Evolutionary conservation across 129 eudicot genomes (phyloP).

Genomic region (Lactuca saligna): DNA sequence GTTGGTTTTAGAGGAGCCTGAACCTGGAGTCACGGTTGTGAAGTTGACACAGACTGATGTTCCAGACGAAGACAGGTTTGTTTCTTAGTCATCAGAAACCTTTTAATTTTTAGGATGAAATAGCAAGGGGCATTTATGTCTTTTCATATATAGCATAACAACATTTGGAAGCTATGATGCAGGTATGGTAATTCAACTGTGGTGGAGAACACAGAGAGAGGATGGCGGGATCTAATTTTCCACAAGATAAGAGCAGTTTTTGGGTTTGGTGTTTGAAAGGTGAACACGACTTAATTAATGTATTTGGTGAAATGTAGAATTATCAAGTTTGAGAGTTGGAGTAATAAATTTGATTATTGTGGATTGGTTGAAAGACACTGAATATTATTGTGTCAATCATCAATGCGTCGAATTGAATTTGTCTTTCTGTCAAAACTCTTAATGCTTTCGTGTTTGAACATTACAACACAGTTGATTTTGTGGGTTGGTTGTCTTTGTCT

Average conservation of each 20-base stretch:
- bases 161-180: slow-evolving; percentile 10
- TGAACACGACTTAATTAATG: neutral
- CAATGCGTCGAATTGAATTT: slow-evolving; percentile 10
- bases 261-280: slow-evolving; percentile 74
- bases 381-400: slow-evolving; percentile 21
- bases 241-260: slow-evolving; percentile 84
- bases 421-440: slow-evolving; percentile 6
- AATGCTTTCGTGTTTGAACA: neutral
- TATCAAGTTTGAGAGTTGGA: slow-evolving; percentile 17
- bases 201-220: slow-evolving; percentile 94
- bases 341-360: slow-evolving; percentile 23
- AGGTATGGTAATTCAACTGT: slow-evolving; percentile 93
- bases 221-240: slow-evolving; percentile 92
- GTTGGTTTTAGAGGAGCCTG: slow-evolving; percentile 86
- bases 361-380: slow-evolving; percentile 2
- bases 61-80: slow-evolving; percentile 93
- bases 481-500: neutral
- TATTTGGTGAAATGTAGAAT: slow-evolving; percentile 29
- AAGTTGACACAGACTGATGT: slow-evolving; percentile 81
- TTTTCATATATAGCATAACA: too few relatives aligned
- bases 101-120: neutral
- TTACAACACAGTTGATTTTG: neutral
- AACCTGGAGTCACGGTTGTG: slow-evolving; percentile 74
- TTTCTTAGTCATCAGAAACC: neutral
- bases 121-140: neutral